Conservation (phyloP, 129 eudicot species). For the Artemisia annua region DNA sequence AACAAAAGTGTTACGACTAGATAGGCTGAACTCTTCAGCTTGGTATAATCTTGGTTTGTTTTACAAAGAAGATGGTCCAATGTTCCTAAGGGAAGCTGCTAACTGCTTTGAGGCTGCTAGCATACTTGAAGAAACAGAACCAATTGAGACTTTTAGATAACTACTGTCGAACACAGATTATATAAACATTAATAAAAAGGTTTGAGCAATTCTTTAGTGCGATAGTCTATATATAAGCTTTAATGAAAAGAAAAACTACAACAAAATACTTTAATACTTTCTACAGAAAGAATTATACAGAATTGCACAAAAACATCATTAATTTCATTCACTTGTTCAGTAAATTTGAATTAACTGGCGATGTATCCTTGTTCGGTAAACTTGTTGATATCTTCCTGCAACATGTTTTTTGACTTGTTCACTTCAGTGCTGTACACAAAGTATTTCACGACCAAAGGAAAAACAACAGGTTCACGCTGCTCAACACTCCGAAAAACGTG, state of each 20-base stretch:
- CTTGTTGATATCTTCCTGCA: slow-evolving; percentile 30
- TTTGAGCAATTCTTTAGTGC: too few relatives aligned
- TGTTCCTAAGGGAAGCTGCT: slow-evolving; percentile 54
- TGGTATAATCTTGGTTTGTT: slow-evolving; percentile 84
- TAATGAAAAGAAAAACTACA: too few relatives aligned
- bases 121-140: slow-evolving; percentile 70
- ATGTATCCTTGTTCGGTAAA: slow-evolving; percentile 32
- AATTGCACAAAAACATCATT: too few relatives aligned
- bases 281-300: too few relatives aligned
- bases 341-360: slow-evolving; percentile 10
- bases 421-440: slow-evolving; percentile 45
- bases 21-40: slow-evolving; percentile 60
- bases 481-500: slow-evolving; percentile 58
- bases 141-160: slow-evolving; percentile 89
- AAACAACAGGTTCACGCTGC: slow-evolving; percentile 48
- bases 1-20: slow-evolving; percentile 67
- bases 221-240: too few relatives aligned
- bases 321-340: background rate
- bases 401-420: slow-evolving; percentile 26
- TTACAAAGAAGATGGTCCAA: slow-evolving; percentile 57
- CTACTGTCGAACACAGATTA: background rate
- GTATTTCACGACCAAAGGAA: slow-evolving; percentile 45
- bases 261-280: too few relatives aligned
- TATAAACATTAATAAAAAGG: too few relatives aligned
- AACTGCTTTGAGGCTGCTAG: slow-evolving; percentile 55